Evolutionary conservation across 257 asterid species (phyloP).

Genomic region (Solanum habrochaites): DNA sequence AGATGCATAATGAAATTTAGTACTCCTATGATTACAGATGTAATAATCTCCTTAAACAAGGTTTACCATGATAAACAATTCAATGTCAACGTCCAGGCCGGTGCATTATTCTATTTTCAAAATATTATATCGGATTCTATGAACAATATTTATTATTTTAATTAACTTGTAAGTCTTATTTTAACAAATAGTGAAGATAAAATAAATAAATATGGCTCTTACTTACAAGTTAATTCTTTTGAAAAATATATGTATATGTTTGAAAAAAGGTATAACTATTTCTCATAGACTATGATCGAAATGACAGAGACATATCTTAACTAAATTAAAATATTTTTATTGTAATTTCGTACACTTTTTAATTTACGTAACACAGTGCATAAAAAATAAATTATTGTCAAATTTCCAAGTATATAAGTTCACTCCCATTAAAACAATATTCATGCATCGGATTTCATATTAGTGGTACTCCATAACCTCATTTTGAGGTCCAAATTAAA

Average conservation of each 20-base stretch:
- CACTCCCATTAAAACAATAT: neutral
- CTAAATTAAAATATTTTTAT: no score
- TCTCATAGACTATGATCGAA: no score
- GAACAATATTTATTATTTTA: neutral
- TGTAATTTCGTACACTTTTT: accelerated
- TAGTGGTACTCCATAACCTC: neutral
- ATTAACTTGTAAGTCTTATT: neutral
- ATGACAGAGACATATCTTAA: accelerated
- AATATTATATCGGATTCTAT: neutral
- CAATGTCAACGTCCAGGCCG: neutral
- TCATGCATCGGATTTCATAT: neutral
- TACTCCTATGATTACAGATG: neutral
- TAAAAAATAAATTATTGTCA: no score
- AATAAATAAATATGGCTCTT: neutral
- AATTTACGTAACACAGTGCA: no score
- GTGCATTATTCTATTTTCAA: neutral
- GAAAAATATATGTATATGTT: no score
- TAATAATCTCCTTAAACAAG: neutral
- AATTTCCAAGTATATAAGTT: no score
- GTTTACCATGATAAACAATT: neutral
- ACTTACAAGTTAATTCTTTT: neutral
- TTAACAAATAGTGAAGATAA: neutral
- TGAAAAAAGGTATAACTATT: accelerated
- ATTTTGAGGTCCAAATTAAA: neutral
- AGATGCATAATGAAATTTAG: no score